phyloP scores from a whole-genome alignment of 2,329 filamentous ascomycete genomes.

The Thermochaetoides dissita region DNA sequence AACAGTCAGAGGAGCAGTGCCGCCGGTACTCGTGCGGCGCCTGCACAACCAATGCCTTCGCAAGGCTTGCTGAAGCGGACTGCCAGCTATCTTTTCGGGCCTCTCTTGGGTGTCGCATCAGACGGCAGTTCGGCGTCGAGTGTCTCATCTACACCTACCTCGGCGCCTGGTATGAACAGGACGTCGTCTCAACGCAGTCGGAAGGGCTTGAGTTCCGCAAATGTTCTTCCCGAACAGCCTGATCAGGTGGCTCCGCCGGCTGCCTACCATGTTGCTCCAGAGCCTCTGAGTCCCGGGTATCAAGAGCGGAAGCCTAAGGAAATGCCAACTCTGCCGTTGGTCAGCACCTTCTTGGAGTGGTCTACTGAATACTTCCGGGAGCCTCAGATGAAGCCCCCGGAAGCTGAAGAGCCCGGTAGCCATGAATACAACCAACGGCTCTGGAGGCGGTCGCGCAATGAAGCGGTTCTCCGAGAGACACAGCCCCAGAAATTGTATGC shows the following conservation, averaged over 20 bases:
- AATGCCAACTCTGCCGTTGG: slow-evolving; percentile 55
- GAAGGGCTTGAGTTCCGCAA: slow-evolving; percentile 27
- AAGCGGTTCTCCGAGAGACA: slow-evolving; percentile 79
- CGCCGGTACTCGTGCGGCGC: slow-evolving; percentile 23
- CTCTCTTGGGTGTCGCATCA: slow-evolving; percentile 31
- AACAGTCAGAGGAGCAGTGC: slow-evolving; percentile 30
- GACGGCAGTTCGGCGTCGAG: slow-evolving; percentile 27
- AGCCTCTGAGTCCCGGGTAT: slow-evolving; percentile 69
- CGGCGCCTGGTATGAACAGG: slow-evolving; percentile 22
- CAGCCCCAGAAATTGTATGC: slow-evolving; percentile 87
- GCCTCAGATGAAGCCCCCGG: slow-evolving; percentile 92
- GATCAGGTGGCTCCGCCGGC: slow-evolving; percentile 52
- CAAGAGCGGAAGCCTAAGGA: slow-evolving; percentile 45
- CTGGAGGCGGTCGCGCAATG: slow-evolving; percentile 85
- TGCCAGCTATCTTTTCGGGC: slow-evolving; percentile 48
- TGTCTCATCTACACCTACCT: slow-evolving; percentile 15
- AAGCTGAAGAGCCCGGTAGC: slow-evolving; percentile 90
- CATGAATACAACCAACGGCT: slow-evolving; percentile 91
- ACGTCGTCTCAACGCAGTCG: slow-evolving; percentile 26
- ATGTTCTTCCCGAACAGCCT: slow-evolving; percentile 56
- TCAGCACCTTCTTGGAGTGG: slow-evolving; percentile 83
- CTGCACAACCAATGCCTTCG: slow-evolving; percentile 33
- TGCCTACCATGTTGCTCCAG: slow-evolving; percentile 61
- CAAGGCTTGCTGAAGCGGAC: slow-evolving; percentile 49
- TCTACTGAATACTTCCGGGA: slow-evolving; percentile 96